A percentile compares a stretch with the other conserved stretches of the same genome.
Conservation (phyloP, 352 stramenopile genomes). For the Globisporangium okanoganense region DNA sequence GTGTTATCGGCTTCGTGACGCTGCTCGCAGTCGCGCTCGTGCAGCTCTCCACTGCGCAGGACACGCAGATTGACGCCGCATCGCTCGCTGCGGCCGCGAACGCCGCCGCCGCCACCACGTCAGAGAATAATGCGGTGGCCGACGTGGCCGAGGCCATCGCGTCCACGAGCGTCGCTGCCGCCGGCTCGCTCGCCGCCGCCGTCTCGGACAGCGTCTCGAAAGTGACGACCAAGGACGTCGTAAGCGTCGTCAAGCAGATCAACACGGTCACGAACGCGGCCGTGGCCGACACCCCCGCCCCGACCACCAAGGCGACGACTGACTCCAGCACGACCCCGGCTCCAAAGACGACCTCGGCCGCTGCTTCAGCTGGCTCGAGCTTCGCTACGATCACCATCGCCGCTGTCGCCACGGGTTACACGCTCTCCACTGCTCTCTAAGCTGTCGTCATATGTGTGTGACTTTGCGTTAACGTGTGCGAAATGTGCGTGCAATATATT, state of each 20-base stretch:
- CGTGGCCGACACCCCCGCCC: neutral
- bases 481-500: constrained; percentile 6
- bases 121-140: neutral
- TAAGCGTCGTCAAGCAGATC: constrained; percentile 8
- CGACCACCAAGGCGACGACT: neutral
- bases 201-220: constrained; percentile 22
- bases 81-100: constrained; percentile 15
- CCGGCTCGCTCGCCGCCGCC: constrained; percentile 11
- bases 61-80: constrained; percentile 7
- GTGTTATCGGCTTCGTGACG: neutral
- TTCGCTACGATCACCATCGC: neutral
- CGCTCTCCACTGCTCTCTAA: neutral
- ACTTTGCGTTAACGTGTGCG: neutral
- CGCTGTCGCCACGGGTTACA: neutral
- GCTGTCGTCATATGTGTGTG: neutral
- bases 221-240: constrained; percentile 12
- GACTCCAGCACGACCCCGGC: neutral
- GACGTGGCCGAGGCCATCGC: constrained; percentile 7
- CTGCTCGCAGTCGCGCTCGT: constrained; percentile 6
- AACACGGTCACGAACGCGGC: constrained; percentile 3
- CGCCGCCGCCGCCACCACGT: constrained; percentile 6
- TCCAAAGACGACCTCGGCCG: neutral
- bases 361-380: neutral
- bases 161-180: neutral
- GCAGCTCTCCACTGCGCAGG: neutral